Percentiles rank a stretch among this genome's conserved stretches.
Evolutionary conservation across 192 early-diverging fungal genomes (phyloP).

Genomic region (Piromyces finnis): DNA sequence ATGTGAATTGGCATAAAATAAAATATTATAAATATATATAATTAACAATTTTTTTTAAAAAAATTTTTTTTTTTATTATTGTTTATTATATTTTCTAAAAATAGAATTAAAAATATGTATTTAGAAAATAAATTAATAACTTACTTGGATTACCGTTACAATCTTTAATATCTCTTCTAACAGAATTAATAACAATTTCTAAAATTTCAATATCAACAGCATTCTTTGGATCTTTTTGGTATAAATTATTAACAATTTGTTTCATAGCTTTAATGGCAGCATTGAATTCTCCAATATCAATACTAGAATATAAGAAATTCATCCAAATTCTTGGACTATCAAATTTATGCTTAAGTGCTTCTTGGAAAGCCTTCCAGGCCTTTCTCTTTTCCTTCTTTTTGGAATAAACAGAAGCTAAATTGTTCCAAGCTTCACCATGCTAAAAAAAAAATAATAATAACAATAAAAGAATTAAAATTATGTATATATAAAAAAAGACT

Average conservation of each 20-base stretch:
- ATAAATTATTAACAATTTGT: slow-evolving; percentile 56
- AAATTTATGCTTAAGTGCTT: slow-evolving; percentile 58
- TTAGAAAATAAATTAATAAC: too few relatives aligned
- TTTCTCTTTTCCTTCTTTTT: slow-evolving; percentile 50
- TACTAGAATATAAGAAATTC: slow-evolving; percentile 64
- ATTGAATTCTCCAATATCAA: slow-evolving; percentile 59
- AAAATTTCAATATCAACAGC: slow-evolving; percentile 71
- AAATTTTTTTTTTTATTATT: too few relatives aligned
- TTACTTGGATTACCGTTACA: neutral
- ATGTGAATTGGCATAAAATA: too few relatives aligned
- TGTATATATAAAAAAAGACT: too few relatives aligned
- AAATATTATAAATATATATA: too few relatives aligned
- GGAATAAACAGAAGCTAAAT: slow-evolving; percentile 73
- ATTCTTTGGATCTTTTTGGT: slow-evolving; percentile 38
- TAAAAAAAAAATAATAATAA: too few relatives aligned
- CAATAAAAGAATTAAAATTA: too few relatives aligned
- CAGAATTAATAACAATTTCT: slow-evolving; percentile 44
- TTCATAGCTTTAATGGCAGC: slow-evolving; percentile 74
- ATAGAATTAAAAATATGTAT: too few relatives aligned
- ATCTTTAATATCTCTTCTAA: slow-evolving; percentile 14
- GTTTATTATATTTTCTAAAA: too few relatives aligned
- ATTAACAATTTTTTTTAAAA: too few relatives aligned
- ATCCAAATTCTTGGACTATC: slow-evolving; percentile 87
- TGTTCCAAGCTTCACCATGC: slow-evolving; percentile 95
- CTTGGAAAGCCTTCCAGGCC: slow-evolving; percentile 61